Evolutionary conservation across 2,329 filamentous ascomycete genomes (phyloP), one percentile per base, ranked within the genome.

Genomic region (Talaromyces sp.): DNA sequence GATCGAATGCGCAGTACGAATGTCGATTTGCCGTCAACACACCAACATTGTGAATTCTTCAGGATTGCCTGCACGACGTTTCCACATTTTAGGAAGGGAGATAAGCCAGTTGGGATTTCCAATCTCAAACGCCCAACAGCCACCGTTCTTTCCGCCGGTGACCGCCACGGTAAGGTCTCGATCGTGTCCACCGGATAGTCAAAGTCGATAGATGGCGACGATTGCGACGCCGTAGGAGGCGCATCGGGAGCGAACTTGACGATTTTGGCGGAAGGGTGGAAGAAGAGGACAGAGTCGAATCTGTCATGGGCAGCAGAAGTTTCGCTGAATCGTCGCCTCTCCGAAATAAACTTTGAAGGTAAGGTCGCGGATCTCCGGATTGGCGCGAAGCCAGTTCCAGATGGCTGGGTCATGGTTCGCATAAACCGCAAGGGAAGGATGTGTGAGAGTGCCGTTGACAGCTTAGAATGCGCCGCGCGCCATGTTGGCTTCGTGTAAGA

Each of bases 21-120:
- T 70, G 89, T 92, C 47, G 90, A 90, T 64, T 89, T 85, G 65
- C 92, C 90, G 75, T 96, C 91, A 37, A 97, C 90, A 75, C 91
- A 96, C 93, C 93, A 97, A 74, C 91, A 96, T 77, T 97, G 93
- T 66, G 92, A 96, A 75, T 92, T 92, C 27, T 91, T 92, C 61
- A 97, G 80, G 68, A 97, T 95, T 11, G 93, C 90, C 72, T 95
- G 91, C 19, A 97, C 84, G 17, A 93, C 89, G 63, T 87, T 88
- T 66, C 91, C 91, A 68, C 92, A 96, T 77, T 90, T 94, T 10
- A 97, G 83, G 72, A 97, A 97, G 13, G 92, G 91, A 17, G 95
- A 91, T 10, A 92, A 92, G 22, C 92, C 91, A 8, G 91, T 90
- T 39, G 95, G 90, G 71, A 91, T 89, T 75, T 97, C 96, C 68